Conservation (phyloP, 2,329 filamentous ascomycete genomes). For the Diaporthe helianthi region DNA sequence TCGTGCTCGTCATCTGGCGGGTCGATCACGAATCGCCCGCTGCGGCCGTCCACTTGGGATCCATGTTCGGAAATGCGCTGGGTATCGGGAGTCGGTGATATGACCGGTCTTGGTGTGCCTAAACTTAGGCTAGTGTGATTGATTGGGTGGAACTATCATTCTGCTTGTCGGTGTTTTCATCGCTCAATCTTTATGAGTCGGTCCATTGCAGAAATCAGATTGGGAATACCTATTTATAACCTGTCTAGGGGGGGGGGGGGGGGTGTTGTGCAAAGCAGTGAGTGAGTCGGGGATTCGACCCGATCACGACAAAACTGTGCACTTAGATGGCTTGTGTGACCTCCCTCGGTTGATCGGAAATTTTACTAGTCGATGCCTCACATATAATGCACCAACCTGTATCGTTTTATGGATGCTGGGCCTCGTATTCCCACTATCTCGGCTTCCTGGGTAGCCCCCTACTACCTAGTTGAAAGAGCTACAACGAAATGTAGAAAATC, state of each 20-base stretch:
- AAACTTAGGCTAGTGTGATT: neutral
- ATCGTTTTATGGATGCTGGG: neutral
- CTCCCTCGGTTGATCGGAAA: neutral
- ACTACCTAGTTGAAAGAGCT: neutral
- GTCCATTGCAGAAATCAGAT: neutral
- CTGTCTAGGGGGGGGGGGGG: too few relatives aligned
- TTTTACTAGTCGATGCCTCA: neutral
- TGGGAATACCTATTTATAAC: too few relatives aligned
- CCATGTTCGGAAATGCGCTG: conserved; percentile 22
- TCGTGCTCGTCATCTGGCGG: conserved; percentile 29
- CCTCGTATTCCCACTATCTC: neutral
- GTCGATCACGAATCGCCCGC: conserved; percentile 31
- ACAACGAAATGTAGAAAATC: neutral
- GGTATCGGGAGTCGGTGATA: conserved; percentile 27
- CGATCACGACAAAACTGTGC: too few relatives aligned
- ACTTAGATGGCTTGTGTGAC: neutral
- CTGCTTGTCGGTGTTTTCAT: neutral
- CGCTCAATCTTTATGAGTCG: neutral
- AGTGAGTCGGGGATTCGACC: too few relatives aligned
- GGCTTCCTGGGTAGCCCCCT: neutral
- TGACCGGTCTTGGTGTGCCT: neutral
- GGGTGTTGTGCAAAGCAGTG: neutral
- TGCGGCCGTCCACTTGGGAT: conserved; percentile 12
- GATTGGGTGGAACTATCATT: neutral
- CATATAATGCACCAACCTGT: neutral